These are phyloP conservation scores for Solanum piurae DNA, from an alignment of 257 asterid genomes.

Conservation along the genomic window DNA sequence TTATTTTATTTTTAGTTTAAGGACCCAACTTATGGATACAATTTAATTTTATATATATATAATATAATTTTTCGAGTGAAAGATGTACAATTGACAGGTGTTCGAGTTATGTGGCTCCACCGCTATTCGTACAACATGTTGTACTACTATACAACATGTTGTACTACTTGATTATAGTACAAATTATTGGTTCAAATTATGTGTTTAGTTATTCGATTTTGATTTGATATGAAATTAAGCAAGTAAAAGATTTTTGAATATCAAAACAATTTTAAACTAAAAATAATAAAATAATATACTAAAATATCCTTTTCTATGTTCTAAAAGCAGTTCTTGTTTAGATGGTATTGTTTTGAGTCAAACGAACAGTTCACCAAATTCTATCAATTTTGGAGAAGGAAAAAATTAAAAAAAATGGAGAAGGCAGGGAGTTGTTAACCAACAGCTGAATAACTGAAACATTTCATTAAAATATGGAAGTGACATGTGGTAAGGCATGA, in stretches of 20 bases:
- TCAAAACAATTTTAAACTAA: too few species aligned
- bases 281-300: too few species aligned
- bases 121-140: neutral
- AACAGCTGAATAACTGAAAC: neutral
- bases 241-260: too few species aligned
- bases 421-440: slow-evolving; percentile 8
- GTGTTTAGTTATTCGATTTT: too few species aligned
- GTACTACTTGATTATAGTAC: too few species aligned
- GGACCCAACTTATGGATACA: neutral
- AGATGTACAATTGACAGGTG: neutral
- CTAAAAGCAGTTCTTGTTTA: too few species aligned
- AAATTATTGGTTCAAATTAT: neutral
- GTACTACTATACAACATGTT: too few species aligned
- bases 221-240: too few species aligned
- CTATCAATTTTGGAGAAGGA: neutral
- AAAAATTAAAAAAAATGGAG: neutral
- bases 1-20: neutral
- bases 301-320: too few species aligned
- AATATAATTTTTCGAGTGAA: neutral
- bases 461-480: neutral
- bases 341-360: neutral
- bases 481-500: neutral
- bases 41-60: neutral
- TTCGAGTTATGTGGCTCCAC: neutral
- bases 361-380: slow-evolving; percentile 7